Base-by-base conservation (phyloP, 768 basidiomycete species). In the Saitozyma sp. region DNA sequence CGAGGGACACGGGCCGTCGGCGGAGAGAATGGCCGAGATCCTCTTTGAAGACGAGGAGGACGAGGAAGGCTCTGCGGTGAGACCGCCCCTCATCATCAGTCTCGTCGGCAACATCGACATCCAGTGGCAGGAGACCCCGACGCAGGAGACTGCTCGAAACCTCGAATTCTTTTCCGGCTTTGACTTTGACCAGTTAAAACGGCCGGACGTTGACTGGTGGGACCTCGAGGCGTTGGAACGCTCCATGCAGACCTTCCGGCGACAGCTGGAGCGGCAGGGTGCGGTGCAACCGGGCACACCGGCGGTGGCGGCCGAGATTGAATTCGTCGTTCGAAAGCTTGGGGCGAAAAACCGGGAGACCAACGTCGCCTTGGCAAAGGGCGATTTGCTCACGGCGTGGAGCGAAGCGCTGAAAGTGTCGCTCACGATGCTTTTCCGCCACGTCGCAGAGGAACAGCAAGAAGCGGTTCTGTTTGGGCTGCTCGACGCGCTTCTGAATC, bases 381-480 rank as follows among this genome's bases (percentile, higher is more conserved):
- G 85, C 5, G 82, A 82, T 8, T 87, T 88, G 45, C 89, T 91
- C 74, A 87, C 89, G 62, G 84, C 93, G 0, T 97, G 94, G 94
- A 86, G 88, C 61, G 83, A 88, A 45, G 76, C 93, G 43, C 83
- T 98, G 56, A 91, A 95, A 80, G 87, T 92, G 75, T 86, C 88
- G 1, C 84, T 98, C 16, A 87, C 87, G 39, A 92, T 92, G 73
- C 91, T 91, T 60, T 95, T 95, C 80, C 84, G 86, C 62, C 86
- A 88, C 41, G 83, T 96, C 11, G 88, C 90, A 0, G 86, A 88
- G 64, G 89, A 92, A 62, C 86, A 86, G 29, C 85, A 91, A 29
- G 93, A 97, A 79, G 88, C 87, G 64, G 88, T 95, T 83, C 83
- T 96, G 6, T 91, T 95, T 69, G 95, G 96, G 74, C 82, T 98